These are phyloP conservation scores for Meyerozyma smithsonii DNA, from an alignment of 1,139 yeast species.

Conservation along the genomic window DNA sequence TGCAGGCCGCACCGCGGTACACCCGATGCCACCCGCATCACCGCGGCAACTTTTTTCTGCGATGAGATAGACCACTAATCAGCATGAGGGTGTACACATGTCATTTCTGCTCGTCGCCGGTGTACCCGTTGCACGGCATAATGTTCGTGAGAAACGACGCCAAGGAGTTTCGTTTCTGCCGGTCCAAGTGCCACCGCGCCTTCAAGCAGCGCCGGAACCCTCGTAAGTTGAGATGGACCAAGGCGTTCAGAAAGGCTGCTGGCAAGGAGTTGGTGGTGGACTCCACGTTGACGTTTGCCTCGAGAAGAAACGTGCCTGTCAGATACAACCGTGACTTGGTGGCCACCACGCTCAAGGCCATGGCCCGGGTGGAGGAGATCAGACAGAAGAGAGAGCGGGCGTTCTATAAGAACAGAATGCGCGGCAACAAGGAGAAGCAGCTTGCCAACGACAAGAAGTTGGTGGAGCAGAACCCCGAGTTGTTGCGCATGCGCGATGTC, in stretches of 20 bases:
- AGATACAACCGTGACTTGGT: slow-evolving; percentile 96
- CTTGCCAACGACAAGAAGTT: slow-evolving; percentile 82
- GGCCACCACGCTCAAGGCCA: slow-evolving; percentile 88
- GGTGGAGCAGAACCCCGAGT: slow-evolving; percentile 82
- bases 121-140: slow-evolving; percentile 95
- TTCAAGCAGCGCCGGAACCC: slow-evolving; percentile 99
- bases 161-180: slow-evolving; percentile 93
- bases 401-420: slow-evolving; percentile 99
- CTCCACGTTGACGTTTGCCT: slow-evolving; percentile 91
- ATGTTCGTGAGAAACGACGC: slow-evolving; percentile 98
- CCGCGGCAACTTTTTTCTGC: background rate
- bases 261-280: slow-evolving; percentile 98
- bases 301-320: slow-evolving; percentile 96
- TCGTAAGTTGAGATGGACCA: slow-evolving; percentile 96
- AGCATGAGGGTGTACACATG: slow-evolving; percentile 90
- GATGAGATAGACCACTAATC: slow-evolving; percentile 3
- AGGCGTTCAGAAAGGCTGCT: slow-evolving; percentile 98
- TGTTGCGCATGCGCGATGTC: slow-evolving; percentile 87
- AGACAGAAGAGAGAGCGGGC: slow-evolving; percentile 96
- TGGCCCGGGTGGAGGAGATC: slow-evolving; percentile 94
- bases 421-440: slow-evolving; percentile 88
- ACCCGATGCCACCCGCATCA: background rate
- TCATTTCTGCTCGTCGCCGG: slow-evolving; percentile 97
- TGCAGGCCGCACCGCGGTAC: slow-evolving; percentile 1
- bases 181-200: slow-evolving; percentile 96